phyloP scores from a whole-genome alignment of 2,329 filamentous ascomycete species.

The Cladosporium sp. region DNA sequence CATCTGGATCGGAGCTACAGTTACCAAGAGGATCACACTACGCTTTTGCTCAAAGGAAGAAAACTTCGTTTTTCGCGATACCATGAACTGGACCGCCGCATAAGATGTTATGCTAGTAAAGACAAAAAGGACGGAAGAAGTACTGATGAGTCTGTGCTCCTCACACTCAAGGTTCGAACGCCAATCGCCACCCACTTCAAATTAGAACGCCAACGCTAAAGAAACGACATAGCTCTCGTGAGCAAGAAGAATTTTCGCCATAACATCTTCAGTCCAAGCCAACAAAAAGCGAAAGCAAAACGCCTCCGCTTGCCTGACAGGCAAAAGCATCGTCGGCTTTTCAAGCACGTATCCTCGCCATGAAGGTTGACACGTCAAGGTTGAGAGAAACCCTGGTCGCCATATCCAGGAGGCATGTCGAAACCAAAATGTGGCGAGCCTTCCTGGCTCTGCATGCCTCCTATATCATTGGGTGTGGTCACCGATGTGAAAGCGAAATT shows the following conservation, averaged over 20 bases:
- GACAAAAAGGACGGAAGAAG: background rate
- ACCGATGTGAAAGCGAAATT: constrained; percentile 14
- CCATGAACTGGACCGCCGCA: background rate
- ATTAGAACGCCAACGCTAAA: constrained; percentile 9
- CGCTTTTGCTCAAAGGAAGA: background rate
- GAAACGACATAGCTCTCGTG: background rate
- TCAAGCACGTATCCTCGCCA: background rate
- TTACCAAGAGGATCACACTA: background rate
- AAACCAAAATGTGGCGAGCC: constrained; percentile 6
- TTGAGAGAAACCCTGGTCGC: constrained; percentile 8
- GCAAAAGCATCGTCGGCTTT: background rate
- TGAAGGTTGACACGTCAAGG: background rate
- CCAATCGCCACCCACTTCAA: background rate
- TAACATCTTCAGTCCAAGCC: constrained; percentile 2
- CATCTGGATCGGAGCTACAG: background rate
- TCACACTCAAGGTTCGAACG: background rate
- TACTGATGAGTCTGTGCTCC: background rate
- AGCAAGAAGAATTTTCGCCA: background rate
- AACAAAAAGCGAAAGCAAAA: background rate
- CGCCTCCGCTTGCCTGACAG: background rate
- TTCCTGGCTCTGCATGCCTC: constrained; percentile 9
- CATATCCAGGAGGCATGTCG: constrained; percentile 6
- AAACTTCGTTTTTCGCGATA: background rate
- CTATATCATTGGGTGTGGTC: constrained; percentile 11
- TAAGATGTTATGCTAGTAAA: background rate